Conservation (phyloP, 192 early-diverging fungal species). For the Podila clonocystis region DNA sequence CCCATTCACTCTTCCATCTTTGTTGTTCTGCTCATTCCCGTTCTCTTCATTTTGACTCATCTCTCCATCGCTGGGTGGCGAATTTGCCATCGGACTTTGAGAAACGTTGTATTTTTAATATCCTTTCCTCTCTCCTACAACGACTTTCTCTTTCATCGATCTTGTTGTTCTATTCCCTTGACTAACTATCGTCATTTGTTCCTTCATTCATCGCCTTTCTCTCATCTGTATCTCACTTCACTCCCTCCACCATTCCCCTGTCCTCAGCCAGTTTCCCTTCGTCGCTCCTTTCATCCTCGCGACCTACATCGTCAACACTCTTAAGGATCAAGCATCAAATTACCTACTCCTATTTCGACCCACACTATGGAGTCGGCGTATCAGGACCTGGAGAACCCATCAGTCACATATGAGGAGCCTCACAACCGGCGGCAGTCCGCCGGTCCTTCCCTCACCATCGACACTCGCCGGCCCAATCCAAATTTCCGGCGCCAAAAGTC, state of each 20-base stretch:
- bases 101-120: not conserved
- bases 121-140: not conserved
- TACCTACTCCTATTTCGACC: not conserved
- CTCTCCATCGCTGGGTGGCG: not conserved
- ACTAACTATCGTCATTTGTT: not conserved
- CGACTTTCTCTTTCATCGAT: not conserved
- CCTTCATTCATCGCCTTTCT: not conserved
- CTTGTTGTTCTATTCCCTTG: not conserved
- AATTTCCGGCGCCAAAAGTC: constrained; percentile 67
- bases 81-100: not conserved
- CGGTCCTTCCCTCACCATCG: constrained; percentile 19
- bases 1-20: not conserved
- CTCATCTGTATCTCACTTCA: not conserved
- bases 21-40: not conserved
- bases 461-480: constrained; percentile 20
- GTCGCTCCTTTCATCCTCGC: not conserved
- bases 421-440: constrained; percentile 29
- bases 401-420: constrained; percentile 25
- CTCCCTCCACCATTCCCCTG: not conserved
- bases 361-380: constrained; percentile 40
- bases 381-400: constrained; percentile 39
- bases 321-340: not conserved
- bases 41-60: not conserved
- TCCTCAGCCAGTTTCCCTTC: not conserved
- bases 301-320: not conserved